Evolutionary conservation across 2,329 filamentous ascomycete genomes (phyloP).

Genomic region (Pseudocercospora fijiensis): DNA sequence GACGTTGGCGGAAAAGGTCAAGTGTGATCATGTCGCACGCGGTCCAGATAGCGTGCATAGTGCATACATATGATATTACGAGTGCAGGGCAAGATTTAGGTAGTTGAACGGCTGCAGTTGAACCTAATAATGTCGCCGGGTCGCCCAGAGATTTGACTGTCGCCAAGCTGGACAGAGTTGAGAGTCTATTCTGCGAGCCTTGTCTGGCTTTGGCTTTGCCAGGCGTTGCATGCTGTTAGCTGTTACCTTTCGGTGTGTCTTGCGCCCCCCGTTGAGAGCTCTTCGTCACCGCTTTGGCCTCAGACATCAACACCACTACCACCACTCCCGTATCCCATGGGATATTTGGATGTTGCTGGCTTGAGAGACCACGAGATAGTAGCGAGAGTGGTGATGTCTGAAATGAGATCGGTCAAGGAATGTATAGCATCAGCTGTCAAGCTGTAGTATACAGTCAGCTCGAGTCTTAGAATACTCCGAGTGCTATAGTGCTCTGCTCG

Average conservation of each 20-base stretch:
- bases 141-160: conserved; percentile 12
- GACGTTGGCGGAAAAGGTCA: too few species aligned
- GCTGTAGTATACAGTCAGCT: conserved; percentile 14
- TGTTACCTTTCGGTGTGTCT: background rate
- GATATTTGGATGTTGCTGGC: conserved; percentile 78
- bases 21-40: background rate
- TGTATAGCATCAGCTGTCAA: conserved; percentile 80
- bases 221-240: background rate
- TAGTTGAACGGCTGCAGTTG: background rate
- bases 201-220: background rate
- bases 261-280: background rate
- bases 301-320: background rate
- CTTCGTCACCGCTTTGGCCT: conserved; percentile 3
- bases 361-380: conserved; percentile 93
- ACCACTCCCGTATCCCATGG: conserved; percentile 65
- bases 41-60: background rate
- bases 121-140: conserved; percentile 23
- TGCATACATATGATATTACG: background rate
- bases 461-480: background rate
- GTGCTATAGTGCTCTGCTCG: background rate
- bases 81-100: background rate
- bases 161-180: background rate
- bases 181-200: background rate
- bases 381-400: conserved; percentile 87
- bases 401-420: conserved; percentile 90